These are phyloP conservation scores for Telopea speciosissima DNA, from an alignment of 177 flowering plant species.

Conservation along the genomic window DNA sequence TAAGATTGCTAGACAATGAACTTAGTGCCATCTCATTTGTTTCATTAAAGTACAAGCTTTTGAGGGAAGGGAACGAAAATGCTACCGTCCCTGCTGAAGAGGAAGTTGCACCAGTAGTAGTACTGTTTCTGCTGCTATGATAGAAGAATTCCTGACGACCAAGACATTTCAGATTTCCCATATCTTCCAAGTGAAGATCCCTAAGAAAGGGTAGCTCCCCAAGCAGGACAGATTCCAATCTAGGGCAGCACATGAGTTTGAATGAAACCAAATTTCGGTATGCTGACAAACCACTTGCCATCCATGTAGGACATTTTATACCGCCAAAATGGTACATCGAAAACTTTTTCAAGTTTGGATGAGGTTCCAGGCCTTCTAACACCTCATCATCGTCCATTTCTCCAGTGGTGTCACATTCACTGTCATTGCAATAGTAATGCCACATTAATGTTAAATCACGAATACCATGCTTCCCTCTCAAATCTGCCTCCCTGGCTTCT, in stretches of 20 bases:
- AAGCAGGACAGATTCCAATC: constrained; percentile 3
- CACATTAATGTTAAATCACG: neutral
- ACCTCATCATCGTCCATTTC: neutral
- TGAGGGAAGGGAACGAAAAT: constrained; percentile 2
- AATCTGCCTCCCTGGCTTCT: neutral
- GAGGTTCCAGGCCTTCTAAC: constrained; percentile 17
- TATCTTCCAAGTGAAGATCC: neutral
- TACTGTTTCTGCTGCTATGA: neutral
- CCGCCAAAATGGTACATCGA: neutral
- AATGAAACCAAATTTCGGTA: neutral
- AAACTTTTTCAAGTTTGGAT: constrained; percentile 7
- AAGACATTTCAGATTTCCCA: neutral
- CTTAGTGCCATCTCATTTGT: no score
- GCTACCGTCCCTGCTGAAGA: no score
- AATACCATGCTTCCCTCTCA: constrained; percentile 7
- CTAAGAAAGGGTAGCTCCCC: constrained; percentile 1
- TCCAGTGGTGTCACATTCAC: neutral
- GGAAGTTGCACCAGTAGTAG: neutral
- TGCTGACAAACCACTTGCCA: neutral
- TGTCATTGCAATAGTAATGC: neutral
- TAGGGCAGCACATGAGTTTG: neutral
- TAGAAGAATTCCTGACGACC: neutral
- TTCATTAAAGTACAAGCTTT: neutral
- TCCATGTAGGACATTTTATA: constrained; percentile 5
- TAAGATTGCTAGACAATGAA: neutral